phyloP scores from a whole-genome alignment of 305 asterid genomes.

The Coffea humblotiana region DNA sequence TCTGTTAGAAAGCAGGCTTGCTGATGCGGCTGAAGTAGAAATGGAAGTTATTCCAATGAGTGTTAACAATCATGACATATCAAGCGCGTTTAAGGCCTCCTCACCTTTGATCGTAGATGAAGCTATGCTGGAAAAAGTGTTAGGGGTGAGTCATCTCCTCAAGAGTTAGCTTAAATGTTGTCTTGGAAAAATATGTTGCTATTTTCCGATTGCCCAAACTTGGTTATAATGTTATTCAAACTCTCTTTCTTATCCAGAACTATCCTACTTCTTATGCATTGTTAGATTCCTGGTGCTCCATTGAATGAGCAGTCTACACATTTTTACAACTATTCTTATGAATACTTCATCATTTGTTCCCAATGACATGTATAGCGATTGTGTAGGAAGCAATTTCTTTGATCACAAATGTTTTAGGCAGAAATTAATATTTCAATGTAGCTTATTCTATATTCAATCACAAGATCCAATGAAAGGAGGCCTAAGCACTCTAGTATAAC shows the following conservation, averaged over 20 bases:
- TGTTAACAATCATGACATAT: constrained; percentile 74
- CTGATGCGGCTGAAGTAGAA: constrained; percentile 94
- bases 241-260: background rate
- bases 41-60: constrained; percentile 97
- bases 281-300: background rate
- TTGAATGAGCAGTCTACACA: background rate
- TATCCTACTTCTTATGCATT: background rate
- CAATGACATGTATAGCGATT: background rate
- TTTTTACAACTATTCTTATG: background rate
- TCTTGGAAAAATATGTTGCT: background rate
- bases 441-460: background rate
- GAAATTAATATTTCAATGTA: background rate
- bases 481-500: constrained; percentile 1
- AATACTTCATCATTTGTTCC: background rate
- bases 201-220: background rate
- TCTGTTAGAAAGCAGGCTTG: constrained; percentile 70
- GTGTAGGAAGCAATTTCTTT: background rate
- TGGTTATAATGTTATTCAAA: constrained; percentile 4
- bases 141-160: constrained; percentile 72
- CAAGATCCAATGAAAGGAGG: background rate
- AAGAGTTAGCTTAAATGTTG: background rate
- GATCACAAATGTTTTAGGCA: background rate
- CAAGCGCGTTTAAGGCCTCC: constrained; percentile 62
- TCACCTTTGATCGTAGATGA: constrained; percentile 86
- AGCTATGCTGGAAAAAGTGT: constrained; percentile 93